Conservation (phyloP, 441 rosid species). For the Populus hybrid region DNA sequence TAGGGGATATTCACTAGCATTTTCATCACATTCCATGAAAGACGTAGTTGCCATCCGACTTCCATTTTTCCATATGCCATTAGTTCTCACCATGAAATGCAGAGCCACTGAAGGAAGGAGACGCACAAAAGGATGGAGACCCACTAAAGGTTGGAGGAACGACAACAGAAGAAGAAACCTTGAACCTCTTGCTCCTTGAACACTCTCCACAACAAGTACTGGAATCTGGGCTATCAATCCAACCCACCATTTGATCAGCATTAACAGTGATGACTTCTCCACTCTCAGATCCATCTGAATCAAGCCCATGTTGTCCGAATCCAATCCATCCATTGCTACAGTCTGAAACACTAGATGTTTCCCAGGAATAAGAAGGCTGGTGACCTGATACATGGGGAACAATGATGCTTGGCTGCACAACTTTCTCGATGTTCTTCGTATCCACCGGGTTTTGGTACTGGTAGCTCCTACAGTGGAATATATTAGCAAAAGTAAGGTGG, state of each 20-base stretch:
- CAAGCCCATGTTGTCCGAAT: constrained; percentile 44
- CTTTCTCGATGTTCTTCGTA: constrained; percentile 46
- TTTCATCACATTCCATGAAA: neutral
- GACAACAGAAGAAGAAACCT: constrained; percentile 59
- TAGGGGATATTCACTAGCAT: no score
- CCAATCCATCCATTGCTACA: constrained; percentile 56
- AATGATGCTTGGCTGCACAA: constrained; percentile 62
- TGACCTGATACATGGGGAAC: constrained; percentile 34
- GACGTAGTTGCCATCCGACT: no score
- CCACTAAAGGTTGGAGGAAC: constrained; percentile 60
- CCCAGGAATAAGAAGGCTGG: constrained; percentile 36
- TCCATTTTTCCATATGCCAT: neutral
- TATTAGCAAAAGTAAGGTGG: constrained; percentile 60
- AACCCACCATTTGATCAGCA: constrained; percentile 32
- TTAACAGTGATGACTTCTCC: constrained; percentile 29
- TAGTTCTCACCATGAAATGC: constrained; percentile 13
- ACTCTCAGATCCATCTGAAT: constrained; percentile 51
- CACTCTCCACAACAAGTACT: constrained; percentile 23
- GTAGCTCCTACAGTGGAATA: constrained; percentile 47
- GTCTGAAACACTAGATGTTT: constrained; percentile 49
- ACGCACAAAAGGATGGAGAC: constrained; percentile 31
- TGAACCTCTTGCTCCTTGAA: constrained; percentile 59
- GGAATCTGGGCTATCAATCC: constrained; percentile 53
- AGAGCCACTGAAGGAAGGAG: constrained; percentile 43
- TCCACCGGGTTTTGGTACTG: constrained; percentile 36